Conservation (phyloP, 495 filamentous ascomycete species). For the Sordaria brevicollis region DNA sequence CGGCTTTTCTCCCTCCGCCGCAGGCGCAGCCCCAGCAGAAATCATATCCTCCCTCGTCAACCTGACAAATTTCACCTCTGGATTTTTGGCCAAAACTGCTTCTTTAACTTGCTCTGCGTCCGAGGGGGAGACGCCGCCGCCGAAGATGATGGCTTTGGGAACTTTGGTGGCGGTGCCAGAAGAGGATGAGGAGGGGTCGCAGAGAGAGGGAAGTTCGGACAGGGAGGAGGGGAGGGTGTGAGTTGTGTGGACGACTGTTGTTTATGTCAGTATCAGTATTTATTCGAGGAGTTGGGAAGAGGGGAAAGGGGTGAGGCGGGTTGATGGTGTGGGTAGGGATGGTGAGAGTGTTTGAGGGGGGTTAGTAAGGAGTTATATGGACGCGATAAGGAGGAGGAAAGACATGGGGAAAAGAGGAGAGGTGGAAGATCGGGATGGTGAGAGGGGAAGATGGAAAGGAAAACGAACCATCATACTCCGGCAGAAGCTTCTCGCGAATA, state of each 20-base stretch:
- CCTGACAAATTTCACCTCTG: slow-evolving; percentile 5
- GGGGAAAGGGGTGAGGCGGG: not conserved
- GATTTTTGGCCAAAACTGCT: slow-evolving; percentile 8
- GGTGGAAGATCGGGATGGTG: not conserved
- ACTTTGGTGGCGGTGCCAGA: slow-evolving; percentile 2
- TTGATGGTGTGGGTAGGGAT: not conserved
- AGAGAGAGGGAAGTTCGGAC: slow-evolving; percentile 16
- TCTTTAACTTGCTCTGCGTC: slow-evolving; percentile 7
- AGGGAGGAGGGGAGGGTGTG: slow-evolving; percentile 6
- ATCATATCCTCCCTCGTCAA: slow-evolving; percentile 14
- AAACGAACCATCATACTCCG: slow-evolving; percentile 19
- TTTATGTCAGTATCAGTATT: not conserved
- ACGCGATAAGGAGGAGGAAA: too few relatives aligned
- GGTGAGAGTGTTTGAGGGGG: too few relatives aligned
- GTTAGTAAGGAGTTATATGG: not conserved
- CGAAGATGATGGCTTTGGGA: slow-evolving; percentile 19
- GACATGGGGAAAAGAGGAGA: not conserved
- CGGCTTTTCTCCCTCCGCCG: slow-evolving; percentile 10
- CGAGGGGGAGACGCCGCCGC: slow-evolving; percentile 14
- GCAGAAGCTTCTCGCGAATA: slow-evolving; percentile 12
- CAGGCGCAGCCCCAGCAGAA: slow-evolving; percentile 8
- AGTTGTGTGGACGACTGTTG: slow-evolving; percentile 19
- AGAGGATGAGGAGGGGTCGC: slow-evolving; percentile 3
- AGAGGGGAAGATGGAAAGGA: not conserved
- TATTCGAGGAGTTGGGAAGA: too few relatives aligned